Evolutionary conservation across 2,329 filamentous ascomycete species (phyloP), one percentile per base, ranked within the genome.

Genomic region (Calonectria naviculata): DNA sequence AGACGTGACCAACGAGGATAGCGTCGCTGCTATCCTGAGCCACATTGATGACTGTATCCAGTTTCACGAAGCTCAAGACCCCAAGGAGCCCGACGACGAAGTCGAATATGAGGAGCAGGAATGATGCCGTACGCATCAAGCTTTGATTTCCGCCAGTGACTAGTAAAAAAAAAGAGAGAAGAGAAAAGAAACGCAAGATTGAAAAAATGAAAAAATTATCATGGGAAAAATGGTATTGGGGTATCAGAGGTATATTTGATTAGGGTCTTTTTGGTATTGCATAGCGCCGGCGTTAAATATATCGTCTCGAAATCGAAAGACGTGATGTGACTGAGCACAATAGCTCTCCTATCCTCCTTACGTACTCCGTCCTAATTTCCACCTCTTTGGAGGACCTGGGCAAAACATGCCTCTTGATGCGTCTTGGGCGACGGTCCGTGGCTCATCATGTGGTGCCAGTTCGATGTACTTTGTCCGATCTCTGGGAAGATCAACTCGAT

Each of bases 21-120:
- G 96, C 80, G 92, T 98, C 5, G 93, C 89, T 1, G 92, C 86
- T 80, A 93, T 98, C 29, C 84, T 98, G 76, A 97, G 95, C 86
- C 95, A 97, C 84, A 97, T 98, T 77, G 95, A 98, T 81, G 95
- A 98, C 84, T 94, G 94, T 31, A 97, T 97, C 75, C 95, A 98
- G 81, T 98, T 91, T 82, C 94, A 97, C 80, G 95, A 98, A 82
- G 94, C 95, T 15, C 95, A 98, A 81, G 95, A 98, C 83, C 95
- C 95, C 10, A 92, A 90, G 78, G 95, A 98, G 81, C 93, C 95
- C 7, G 89, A 89, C 67, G 93, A 94, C 29, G 86, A 85, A 15
- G 79, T 84, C 58, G 81, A 81, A 42, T 86, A 86, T 15, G 84
- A 86, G 15, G 81, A 84, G 52, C 82, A 84, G 28, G 78, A 79